Percentiles rank a stretch among this genome's conserved stretches.
phyloP scores from a whole-genome alignment of 2,329 filamentous ascomycete species.

The Aureobasidium lini region DNA sequence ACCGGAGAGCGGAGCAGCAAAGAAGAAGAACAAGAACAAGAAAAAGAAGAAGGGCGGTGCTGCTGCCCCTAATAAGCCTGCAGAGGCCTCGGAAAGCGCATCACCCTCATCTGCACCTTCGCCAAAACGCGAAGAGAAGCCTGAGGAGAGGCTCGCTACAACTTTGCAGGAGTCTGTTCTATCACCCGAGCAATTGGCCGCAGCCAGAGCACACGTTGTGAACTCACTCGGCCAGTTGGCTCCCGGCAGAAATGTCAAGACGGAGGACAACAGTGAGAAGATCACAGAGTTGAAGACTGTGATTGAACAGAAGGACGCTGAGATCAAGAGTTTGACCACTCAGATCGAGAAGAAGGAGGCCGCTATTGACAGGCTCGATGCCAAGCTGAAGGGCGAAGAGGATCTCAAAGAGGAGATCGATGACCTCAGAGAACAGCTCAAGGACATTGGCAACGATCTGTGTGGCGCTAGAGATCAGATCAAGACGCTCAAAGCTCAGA shows the following conservation, averaged over 20 bases:
- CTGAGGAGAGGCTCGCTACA: slow-evolving; percentile 9
- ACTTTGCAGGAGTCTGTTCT: neutral
- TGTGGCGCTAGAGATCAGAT: slow-evolving; percentile 72
- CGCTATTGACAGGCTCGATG: slow-evolving; percentile 63
- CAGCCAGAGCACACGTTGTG: slow-evolving; percentile 2
- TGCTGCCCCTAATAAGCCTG: slow-evolving; percentile 14
- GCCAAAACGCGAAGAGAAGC: slow-evolving; percentile 15
- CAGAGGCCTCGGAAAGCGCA: slow-evolving; percentile 25
- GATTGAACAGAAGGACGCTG: slow-evolving; percentile 14
- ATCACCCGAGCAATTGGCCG: slow-evolving; percentile 5
- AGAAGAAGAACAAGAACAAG: slow-evolving; percentile 70
- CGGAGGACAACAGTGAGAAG: neutral
- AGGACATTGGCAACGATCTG: slow-evolving; percentile 73
- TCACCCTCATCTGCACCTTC: neutral
- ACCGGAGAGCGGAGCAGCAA: slow-evolving; percentile 37
- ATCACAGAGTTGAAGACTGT: slow-evolving; percentile 14
- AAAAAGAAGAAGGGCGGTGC: slow-evolving; percentile 62
- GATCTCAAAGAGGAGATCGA: slow-evolving; percentile 80
- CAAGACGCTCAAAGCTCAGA: slow-evolving; percentile 63
- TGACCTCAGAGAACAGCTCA: slow-evolving; percentile 68
- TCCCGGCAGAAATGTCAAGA: neutral
- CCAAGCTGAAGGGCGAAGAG: slow-evolving; percentile 67
- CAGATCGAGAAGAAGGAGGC: slow-evolving; percentile 53
- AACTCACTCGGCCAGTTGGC: slow-evolving; percentile 2
- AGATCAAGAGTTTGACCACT: slow-evolving; percentile 21